Conservation (phyloP, 192 early-diverging fungal genomes). For the Backusella psychrophila region DNA sequence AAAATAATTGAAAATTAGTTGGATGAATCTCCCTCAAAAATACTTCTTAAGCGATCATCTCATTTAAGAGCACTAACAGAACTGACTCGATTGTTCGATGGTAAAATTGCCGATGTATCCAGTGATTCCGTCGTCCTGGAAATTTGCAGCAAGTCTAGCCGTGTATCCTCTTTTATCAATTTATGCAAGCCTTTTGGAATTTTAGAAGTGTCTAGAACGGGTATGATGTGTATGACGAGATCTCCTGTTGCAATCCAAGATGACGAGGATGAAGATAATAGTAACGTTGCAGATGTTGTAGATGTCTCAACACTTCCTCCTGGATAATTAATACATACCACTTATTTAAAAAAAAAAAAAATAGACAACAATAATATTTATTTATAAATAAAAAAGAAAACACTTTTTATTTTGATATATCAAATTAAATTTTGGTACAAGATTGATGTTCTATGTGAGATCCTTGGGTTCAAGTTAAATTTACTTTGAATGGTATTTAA, state of each 20-base stretch:
- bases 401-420: not conserved
- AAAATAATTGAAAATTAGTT: not conserved
- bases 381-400: not conserved
- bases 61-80: conserved; percentile 81
- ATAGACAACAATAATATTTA: not conserved
- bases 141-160: conserved; percentile 81
- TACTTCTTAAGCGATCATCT: conserved; percentile 47
- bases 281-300: conserved; percentile 61
- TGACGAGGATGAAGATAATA: conserved; percentile 56
- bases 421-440: not conserved
- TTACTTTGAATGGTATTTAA: not conserved
- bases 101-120: conserved; percentile 84
- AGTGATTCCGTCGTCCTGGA: conserved; percentile 82
- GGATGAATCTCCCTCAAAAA: conserved; percentile 35
- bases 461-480: not conserved
- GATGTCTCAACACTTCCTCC: conserved; percentile 93
- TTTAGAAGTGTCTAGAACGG: conserved; percentile 89
- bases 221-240: conserved; percentile 97
- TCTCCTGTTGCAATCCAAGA: conserved; percentile 76
- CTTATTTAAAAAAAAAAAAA: not conserved
- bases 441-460: not conserved
- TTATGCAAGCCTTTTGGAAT: conserved; percentile 96
- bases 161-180: conserved; percentile 90
- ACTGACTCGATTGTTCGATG: conserved; percentile 82
- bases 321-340: conserved; percentile 54